These are phyloP conservation scores for Claviceps sp. DNA, from an alignment of 2,329 filamentous ascomycete genomes.

Conservation along the genomic window DNA sequence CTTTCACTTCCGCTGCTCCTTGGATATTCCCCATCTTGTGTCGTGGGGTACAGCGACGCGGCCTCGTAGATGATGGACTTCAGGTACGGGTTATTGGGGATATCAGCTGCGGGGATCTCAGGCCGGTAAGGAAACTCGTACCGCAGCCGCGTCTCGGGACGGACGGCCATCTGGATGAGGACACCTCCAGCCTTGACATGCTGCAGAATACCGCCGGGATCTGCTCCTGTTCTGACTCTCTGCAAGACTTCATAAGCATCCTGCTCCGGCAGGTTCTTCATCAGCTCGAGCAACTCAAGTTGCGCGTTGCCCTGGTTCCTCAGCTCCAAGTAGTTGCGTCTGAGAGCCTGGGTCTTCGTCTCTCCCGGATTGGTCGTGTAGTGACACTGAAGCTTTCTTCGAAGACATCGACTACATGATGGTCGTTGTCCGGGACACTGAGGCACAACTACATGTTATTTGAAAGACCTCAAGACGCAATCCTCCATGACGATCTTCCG, in stretches of 20 bases:
- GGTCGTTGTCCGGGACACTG: slow-evolving; percentile 17
- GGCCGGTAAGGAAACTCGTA: slow-evolving; percentile 25
- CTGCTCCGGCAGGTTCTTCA: slow-evolving; percentile 10
- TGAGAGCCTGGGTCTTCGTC: slow-evolving; percentile 10
- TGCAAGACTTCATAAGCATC: slow-evolving; percentile 22
- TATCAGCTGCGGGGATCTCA: slow-evolving; percentile 10
- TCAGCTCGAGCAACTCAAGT: slow-evolving; percentile 10
- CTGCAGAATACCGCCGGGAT: slow-evolving; percentile 17
- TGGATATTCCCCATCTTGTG: neutral
- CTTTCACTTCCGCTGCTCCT: neutral
- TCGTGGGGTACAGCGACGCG: slow-evolving; percentile 5
- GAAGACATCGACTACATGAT: slow-evolving; percentile 11
- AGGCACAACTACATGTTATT: no score
- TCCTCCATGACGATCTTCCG: no score
- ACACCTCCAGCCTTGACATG: slow-evolving; percentile 23
- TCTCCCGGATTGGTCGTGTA: slow-evolving; percentile 12
- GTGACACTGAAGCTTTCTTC: slow-evolving; percentile 7
- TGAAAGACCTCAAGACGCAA: no score
- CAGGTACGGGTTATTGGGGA: slow-evolving; percentile 14
- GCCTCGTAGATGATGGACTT: slow-evolving; percentile 15
- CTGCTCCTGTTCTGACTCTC: slow-evolving; percentile 22
- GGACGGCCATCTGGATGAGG: slow-evolving; percentile 23
- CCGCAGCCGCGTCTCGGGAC: slow-evolving; percentile 23
- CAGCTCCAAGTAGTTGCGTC: slow-evolving; percentile 2
- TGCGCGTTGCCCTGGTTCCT: slow-evolving; percentile 1